Percentiles rank a stretch among this genome's conserved stretches.
Conservation (phyloP, 768 basidiomycete species). For the Clathrus columnatus region DNA sequence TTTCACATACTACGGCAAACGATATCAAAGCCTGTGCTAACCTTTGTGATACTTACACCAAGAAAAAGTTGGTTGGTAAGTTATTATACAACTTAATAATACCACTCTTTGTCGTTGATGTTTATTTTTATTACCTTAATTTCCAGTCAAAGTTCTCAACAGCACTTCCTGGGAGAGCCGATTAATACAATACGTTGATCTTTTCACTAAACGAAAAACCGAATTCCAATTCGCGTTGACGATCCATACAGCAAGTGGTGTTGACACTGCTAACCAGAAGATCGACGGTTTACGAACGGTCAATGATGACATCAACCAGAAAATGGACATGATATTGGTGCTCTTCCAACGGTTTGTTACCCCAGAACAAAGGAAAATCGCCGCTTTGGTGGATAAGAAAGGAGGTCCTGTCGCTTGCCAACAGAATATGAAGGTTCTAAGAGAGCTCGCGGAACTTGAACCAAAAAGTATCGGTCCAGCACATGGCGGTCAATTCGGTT, state of each 20-base stretch:
- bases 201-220: conserved; percentile 18
- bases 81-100: too few relatives aligned
- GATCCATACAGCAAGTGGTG: conserved; percentile 19
- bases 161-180: conserved; percentile 29
- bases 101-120: too few relatives aligned
- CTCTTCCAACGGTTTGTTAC: neutral
- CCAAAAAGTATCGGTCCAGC: neutral
- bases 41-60: conserved; percentile 37
- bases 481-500: neutral
- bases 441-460: neutral
- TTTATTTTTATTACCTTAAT: neutral
- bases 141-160: conserved; percentile 24
- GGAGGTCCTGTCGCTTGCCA: neutral
- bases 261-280: conserved; percentile 14
- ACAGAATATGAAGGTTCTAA: neutral
- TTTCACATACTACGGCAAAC: conserved; percentile 25
- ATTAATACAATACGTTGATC: conserved; percentile 21
- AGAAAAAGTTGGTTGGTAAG: conserved; percentile 32
- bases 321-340: neutral
- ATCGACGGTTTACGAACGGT: neutral
- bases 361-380: neutral
- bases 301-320: neutral
- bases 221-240: conserved; percentile 24
- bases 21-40: conserved; percentile 38
- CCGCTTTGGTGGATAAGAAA: neutral